Percentiles rank a stretch among this genome's conserved stretches.
Evolutionary conservation across 495 filamentous ascomycete genomes (phyloP).

Genomic region (Paragyromitra xinjiangensis): DNA sequence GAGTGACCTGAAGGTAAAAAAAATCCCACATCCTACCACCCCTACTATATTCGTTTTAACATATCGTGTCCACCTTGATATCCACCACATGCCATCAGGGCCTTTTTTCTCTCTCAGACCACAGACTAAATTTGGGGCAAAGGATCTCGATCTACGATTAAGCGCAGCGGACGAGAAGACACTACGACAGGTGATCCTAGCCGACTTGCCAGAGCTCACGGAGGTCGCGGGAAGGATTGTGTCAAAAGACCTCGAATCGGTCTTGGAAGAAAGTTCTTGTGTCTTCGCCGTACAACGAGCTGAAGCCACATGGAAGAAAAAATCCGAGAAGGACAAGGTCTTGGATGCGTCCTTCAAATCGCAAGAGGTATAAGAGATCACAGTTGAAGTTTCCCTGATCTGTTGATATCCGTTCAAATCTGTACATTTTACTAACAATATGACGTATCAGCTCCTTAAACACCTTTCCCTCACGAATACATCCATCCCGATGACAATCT

Average conservation of each 20-base stretch:
- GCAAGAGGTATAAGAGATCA: constrained; percentile 47
- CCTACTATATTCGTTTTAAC: constrained; percentile 3
- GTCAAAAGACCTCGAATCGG: constrained; percentile 41
- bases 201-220: constrained; percentile 29
- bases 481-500: constrained; percentile 37
- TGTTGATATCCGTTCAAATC: constrained; percentile 11
- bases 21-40: not conserved
- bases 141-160: constrained; percentile 48
- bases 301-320: constrained; percentile 40
- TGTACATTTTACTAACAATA: constrained; percentile 34
- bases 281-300: constrained; percentile 44
- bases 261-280: constrained; percentile 32
- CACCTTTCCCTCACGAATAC: constrained; percentile 37
- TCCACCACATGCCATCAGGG: not conserved
- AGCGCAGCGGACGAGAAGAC: constrained; percentile 37
- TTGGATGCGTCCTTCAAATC: constrained; percentile 22
- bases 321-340: constrained; percentile 12
- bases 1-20: constrained; percentile 51
- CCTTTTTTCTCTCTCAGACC: not conserved
- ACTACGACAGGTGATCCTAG: constrained; percentile 41
- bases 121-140: constrained; percentile 20
- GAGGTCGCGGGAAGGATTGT: constrained; percentile 46
- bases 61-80: not conserved
- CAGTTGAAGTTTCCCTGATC: constrained; percentile 4
- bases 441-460: constrained; percentile 44